A percentile compares a stretch with the other conserved stretches of the same genome.
phyloP scores from a whole-genome alignment of 2,329 filamentous ascomycete genomes.

The Trichophyton schoenleinii region DNA sequence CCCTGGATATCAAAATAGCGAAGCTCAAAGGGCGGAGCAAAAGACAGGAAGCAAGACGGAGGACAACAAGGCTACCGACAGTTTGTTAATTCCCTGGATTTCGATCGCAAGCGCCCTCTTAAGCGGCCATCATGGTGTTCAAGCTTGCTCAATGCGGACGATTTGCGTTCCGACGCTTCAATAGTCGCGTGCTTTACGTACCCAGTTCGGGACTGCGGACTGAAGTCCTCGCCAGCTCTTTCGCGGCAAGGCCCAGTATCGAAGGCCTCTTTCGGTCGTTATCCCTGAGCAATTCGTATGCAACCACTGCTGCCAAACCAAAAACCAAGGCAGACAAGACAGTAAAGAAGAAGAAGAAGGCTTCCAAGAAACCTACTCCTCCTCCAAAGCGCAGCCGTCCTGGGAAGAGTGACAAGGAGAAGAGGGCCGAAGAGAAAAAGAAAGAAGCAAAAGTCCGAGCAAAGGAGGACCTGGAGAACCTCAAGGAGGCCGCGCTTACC shows the following conservation, averaged over 20 bases:
- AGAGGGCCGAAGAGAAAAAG: conserved; percentile 18
- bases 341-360: conserved; percentile 6
- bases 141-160: conserved; percentile 22
- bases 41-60: not conserved
- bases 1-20: not conserved
- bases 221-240: not conserved
- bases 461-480: conserved; percentile 18
- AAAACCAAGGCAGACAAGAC: conserved; percentile 17
- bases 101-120: not conserved
- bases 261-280: conserved; percentile 7
- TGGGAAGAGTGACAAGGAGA: conserved; percentile 7
- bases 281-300: conserved; percentile 20
- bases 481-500: conserved; percentile 24
- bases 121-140: conserved; percentile 20
- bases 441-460: conserved; percentile 14
- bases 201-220: not conserved
- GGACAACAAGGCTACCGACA: not conserved
- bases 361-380: not conserved
- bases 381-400: conserved; percentile 1
- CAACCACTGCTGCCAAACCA: conserved; percentile 19
- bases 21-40: too few species aligned
- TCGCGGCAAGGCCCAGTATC: not conserved
- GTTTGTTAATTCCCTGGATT: not conserved
- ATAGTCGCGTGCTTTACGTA: conserved; percentile 1
- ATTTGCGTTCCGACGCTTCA: conserved; percentile 16